phyloP scores from a whole-genome alignment of 2,329 filamentous ascomycete genomes.

The Ophiosphaerella herpotricha region DNA sequence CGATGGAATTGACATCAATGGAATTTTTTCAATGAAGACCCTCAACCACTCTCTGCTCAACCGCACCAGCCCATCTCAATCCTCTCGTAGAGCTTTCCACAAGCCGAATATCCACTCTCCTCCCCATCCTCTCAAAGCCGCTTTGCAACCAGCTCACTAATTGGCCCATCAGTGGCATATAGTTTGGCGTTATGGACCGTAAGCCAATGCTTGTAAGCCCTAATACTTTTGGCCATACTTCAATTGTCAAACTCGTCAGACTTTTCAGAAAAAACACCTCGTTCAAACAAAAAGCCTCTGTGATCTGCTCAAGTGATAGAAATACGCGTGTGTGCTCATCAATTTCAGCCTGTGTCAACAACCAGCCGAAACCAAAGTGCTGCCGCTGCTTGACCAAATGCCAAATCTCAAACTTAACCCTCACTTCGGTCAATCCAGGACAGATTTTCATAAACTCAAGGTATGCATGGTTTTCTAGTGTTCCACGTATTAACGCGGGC shows the following conservation, averaged over 20 bases:
- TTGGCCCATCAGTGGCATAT: conserved; percentile 1
- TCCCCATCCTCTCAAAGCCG: conserved; percentile 3
- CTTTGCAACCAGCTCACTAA: conserved; percentile 4
- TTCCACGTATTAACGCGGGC: background rate
- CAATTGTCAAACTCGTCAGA: conserved; percentile 3
- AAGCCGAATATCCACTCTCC: background rate
- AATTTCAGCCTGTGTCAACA: background rate
- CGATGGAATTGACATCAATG: too few relatives aligned
- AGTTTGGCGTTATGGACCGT: conserved; percentile 1
- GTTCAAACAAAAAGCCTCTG: background rate
- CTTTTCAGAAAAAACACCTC: background rate
- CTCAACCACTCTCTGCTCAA: background rate
- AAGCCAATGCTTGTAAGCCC: background rate
- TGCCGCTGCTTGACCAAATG: background rate
- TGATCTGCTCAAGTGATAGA: too few relatives aligned
- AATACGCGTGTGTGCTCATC: too few relatives aligned
- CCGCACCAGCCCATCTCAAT: background rate
- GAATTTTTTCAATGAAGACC: too few relatives aligned
- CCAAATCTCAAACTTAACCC: conserved; percentile 3
- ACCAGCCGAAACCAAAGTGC: background rate
- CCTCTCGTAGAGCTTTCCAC: conserved; percentile 1
- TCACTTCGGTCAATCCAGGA: background rate
- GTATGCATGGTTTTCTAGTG: background rate
- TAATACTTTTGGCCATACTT: conserved; percentile 6
- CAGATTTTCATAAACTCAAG: conserved; percentile 5